Base-by-base conservation (phyloP, 2,329 filamentous ascomycete species). In the Dryadomyces quercus-mongolicae region DNA sequence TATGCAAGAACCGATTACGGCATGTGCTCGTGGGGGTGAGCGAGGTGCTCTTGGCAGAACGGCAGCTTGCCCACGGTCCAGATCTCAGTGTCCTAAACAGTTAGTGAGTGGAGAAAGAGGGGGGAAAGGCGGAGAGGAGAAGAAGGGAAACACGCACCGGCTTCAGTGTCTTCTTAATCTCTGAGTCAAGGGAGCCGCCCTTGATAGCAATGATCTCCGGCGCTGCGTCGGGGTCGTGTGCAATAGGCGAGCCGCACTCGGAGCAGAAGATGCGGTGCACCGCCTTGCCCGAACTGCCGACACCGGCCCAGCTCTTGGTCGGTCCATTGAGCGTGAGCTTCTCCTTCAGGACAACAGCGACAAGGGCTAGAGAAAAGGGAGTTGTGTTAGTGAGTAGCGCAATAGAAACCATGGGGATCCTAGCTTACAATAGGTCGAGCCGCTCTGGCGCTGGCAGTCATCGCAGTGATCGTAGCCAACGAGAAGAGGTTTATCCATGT, bases 381-480 rank as follows among this genome's bases (percentile, higher is more conserved):
- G n/a, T n/a, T n/a, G n/a, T 7, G 18, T 5, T 16, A 38, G 2
- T 10, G 1, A 46, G 55, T n/a, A 51, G 52, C 36, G 10, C 6
- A 12, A 21, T 15, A 34, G 25, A 49, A 15, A 43, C 3, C 44
- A 2, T 2, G 21, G 6, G 3, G 25, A 5, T 3, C n/a, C 4
- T 10, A 36, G 5, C 76, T 59, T 68, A 82, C 79, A 85, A 68
- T 86, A 86, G 55, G 82, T 84, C 18, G 81, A 85, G 59, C 82
- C 82, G 51, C 70, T 77, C 70, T 86, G 82, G 64, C 82, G 81
- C 70, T 86, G 82, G 75, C 82, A 86, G 69, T 85, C 82, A 64
- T 86, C 82, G 63, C 82, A 86, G 73, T 86, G 82, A 65, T 86
- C 84, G 66, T 86, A 85, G 59, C 77, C 82, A 52, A 78, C 79